phyloP scores from a whole-genome alignment of 805 yeast species.

The Naumovozyma baii region DNA sequence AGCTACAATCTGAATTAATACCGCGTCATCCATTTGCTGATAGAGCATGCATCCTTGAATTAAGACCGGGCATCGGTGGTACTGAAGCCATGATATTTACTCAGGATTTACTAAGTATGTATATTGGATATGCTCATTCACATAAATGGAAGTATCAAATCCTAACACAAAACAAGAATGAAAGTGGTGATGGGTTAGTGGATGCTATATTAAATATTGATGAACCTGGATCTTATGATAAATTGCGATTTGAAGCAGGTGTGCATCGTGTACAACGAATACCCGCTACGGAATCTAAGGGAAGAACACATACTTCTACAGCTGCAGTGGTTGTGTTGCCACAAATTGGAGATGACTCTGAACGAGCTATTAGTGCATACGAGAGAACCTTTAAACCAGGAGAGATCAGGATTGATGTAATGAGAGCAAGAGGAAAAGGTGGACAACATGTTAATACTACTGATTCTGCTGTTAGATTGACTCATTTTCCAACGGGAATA shows the following conservation, averaged over 20 bases:
- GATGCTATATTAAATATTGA: conserved; percentile 72
- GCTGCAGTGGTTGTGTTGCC: conserved; percentile 94
- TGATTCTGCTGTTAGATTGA: conserved; percentile 89
- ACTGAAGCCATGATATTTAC: conserved; percentile 86
- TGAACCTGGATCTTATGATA: conserved; percentile 66
- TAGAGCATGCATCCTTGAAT: conserved; percentile 67
- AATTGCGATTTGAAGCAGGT: conserved; percentile 78
- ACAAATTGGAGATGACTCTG: conserved; percentile 52
- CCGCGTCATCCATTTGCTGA: conserved; percentile 75
- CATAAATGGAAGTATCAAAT: conserved; percentile 61
- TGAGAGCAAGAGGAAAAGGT: conserved; percentile 95
- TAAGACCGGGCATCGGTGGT: conserved; percentile 96
- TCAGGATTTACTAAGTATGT: conserved; percentile 72
- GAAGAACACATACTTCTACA: conserved; percentile 90
- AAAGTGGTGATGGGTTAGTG: conserved; percentile 55
- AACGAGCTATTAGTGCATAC: conserved; percentile 37
- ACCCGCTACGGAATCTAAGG: conserved; percentile 89
- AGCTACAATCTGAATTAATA: conserved; percentile 48
- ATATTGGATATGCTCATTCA: conserved; percentile 54
- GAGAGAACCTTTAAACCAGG: conserved; percentile 74
- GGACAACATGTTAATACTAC: conserved; percentile 98
- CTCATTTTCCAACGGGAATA: conserved; percentile 86
- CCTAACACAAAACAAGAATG: conserved; percentile 46
- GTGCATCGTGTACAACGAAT: conserved; percentile 93
- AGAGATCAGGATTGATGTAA: conserved; percentile 88